phyloP scores from a whole-genome alignment of 2,329 filamentous ascomycete species.

The Sporothrix mexicana region DNA sequence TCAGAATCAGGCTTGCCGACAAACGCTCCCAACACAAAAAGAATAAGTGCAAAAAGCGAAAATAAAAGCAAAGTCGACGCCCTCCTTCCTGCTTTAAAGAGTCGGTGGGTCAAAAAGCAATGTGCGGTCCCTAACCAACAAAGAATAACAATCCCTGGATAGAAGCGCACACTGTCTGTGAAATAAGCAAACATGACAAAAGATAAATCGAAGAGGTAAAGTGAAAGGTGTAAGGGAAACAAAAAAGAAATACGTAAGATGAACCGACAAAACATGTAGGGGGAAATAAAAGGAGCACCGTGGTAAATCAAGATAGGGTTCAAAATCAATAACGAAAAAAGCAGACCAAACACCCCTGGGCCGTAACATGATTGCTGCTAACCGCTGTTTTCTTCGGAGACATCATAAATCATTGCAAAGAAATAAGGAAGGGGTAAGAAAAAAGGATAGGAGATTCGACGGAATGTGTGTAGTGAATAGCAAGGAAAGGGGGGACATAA shows the following conservation, averaged over 20 bases:
- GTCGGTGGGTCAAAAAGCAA: not conserved
- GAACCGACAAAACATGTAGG: not conserved
- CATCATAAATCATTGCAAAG: slow-evolving; percentile 38
- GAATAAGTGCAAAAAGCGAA: slow-evolving; percentile 15
- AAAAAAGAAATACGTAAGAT: slow-evolving; percentile 11
- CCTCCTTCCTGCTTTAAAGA: not conserved
- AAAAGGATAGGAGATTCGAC: slow-evolving; percentile 11
- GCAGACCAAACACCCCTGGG: slow-evolving; percentile 25
- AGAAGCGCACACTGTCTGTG: not conserved
- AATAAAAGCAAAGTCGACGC: not conserved
- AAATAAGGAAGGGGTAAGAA: slow-evolving; percentile 22
- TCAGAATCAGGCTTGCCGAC: not conserved
- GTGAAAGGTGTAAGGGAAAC: not conserved
- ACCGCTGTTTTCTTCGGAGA: slow-evolving; percentile 37
- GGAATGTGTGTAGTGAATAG: slow-evolving; percentile 5
- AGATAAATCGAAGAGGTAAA: not conserved
- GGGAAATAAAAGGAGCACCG: not conserved
- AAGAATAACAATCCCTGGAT: slow-evolving; percentile 2
- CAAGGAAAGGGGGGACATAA: not conserved
- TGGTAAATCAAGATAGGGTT: slow-evolving; percentile 4
- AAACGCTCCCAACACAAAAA: slow-evolving; percentile 17
- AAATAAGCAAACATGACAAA: not conserved
- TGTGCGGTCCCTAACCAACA: not conserved
- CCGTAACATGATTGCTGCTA: slow-evolving; percentile 29
- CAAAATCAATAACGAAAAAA: slow-evolving; percentile 1